Conservation (phyloP, 2,329 filamentous ascomycete genomes). For the Cladophialophora chaetospira region DNA sequence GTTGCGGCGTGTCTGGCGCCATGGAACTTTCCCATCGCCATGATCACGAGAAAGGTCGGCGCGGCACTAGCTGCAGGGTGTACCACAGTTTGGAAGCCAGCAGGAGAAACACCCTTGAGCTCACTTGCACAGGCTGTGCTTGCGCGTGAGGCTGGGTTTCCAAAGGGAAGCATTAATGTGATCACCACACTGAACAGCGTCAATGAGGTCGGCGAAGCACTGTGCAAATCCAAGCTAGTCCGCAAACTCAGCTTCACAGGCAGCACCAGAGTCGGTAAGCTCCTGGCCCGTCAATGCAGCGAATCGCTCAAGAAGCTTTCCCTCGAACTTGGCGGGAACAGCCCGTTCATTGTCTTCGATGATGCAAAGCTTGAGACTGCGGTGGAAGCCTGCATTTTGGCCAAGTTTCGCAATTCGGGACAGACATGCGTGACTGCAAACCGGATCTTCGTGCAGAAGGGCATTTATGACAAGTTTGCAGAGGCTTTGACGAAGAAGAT, state of each 20-base stretch:
- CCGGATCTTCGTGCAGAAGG: slow-evolving; percentile 75
- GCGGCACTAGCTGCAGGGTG: slow-evolving; percentile 44
- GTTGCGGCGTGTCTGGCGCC: slow-evolving; percentile 82
- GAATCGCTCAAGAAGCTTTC: slow-evolving; percentile 46
- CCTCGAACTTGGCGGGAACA: slow-evolving; percentile 50
- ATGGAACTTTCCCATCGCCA: slow-evolving; percentile 84
- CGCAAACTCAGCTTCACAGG: slow-evolving; percentile 39
- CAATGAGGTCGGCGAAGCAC: slow-evolving; percentile 64
- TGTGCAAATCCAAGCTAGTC: slow-evolving; percentile 37
- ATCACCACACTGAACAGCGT: slow-evolving; percentile 68
- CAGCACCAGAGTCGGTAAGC: slow-evolving; percentile 39
- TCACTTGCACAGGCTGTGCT: slow-evolving; percentile 38
- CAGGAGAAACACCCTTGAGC: slow-evolving; percentile 41
- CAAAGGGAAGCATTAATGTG: slow-evolving; percentile 40
- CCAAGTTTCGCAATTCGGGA: slow-evolving; percentile 34
- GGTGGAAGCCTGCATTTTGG: slow-evolving; percentile 31
- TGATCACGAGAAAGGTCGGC: slow-evolving; percentile 55
- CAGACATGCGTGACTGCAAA: slow-evolving; percentile 55
- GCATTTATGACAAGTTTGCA: slow-evolving; percentile 75
- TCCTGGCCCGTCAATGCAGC: slow-evolving; percentile 40
- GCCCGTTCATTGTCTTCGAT: slow-evolving; percentile 45
- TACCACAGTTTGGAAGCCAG: slow-evolving; percentile 43
- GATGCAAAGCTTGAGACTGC: slow-evolving; percentile 44
- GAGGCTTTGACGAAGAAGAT: slow-evolving; percentile 71
- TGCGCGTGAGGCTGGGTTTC: slow-evolving; percentile 40